phyloP scores from a whole-genome alignment of 2,329 filamentous ascomycete genomes.

The Neonectria sp. region DNA sequence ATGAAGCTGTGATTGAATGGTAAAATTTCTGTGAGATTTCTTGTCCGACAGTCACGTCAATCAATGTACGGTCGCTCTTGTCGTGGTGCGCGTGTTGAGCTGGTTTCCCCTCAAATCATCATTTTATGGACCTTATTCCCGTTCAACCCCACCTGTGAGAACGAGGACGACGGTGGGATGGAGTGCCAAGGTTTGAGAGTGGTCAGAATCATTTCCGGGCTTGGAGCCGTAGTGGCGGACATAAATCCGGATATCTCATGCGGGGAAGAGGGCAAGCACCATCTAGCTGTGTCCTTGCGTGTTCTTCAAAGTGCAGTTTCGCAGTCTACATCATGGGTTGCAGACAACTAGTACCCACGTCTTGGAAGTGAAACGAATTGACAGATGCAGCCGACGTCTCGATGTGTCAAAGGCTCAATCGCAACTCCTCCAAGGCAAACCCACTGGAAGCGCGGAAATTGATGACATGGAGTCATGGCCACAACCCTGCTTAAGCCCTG shows the following conservation, averaged over 20 bases:
- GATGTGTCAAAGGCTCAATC: no score
- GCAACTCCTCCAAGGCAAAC: no score
- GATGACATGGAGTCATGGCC: no score
- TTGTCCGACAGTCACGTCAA: no score
- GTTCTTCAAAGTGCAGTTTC: no score
- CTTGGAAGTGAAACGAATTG: no score
- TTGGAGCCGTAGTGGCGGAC: constrained; percentile 10
- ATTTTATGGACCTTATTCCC: neutral
- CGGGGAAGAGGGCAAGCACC: neutral
- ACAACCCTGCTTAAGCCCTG: no score
- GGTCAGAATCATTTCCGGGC: constrained; percentile 1
- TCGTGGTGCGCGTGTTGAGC: neutral
- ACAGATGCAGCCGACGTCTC: no score
- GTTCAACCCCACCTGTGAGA: neutral
- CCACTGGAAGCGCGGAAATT: no score
- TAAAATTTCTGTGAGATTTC: neutral
- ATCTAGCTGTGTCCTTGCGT: neutral
- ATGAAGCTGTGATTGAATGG: neutral
- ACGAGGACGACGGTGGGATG: neutral
- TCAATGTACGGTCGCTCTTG: neutral
- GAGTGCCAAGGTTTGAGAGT: no score
- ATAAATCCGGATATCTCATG: constrained; percentile 7
- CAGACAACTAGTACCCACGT: no score
- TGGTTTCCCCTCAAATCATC: neutral
- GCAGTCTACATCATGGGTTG: no score